Percentiles rank a stretch among this genome's conserved stretches.
These are phyloP conservation scores for Annulohypoxylon stygium DNA, from an alignment of 495 filamentous ascomycete genomes.

Conservation along the genomic window DNA sequence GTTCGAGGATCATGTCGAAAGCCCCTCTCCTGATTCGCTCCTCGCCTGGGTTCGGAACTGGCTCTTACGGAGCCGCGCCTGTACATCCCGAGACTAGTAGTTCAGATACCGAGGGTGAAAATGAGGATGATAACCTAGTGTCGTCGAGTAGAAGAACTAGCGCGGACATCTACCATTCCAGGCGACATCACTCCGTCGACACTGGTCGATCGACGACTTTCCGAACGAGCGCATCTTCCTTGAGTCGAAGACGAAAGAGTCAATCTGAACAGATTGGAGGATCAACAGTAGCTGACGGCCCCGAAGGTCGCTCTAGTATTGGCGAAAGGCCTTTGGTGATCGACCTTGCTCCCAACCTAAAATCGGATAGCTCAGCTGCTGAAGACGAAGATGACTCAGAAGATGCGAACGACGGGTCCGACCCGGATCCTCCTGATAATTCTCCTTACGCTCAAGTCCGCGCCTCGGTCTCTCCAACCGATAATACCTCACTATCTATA, in stretches of 20 bases:
- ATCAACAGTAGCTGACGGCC: conserved; percentile 56
- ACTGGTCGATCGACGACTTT: conserved; percentile 31
- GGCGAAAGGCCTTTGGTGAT: conserved; percentile 57
- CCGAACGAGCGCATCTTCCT: conserved; percentile 42
- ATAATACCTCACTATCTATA: conserved; percentile 79
- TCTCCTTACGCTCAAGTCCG: conserved; percentile 80
- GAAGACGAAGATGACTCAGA: conserved; percentile 48
- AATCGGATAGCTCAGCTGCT: conserved; percentile 36
- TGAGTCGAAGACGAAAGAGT: conserved; percentile 46
- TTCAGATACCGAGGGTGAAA: conserved; percentile 31
- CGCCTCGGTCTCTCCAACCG: conserved; percentile 79
- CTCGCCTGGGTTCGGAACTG: conserved; percentile 64
- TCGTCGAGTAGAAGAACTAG: conserved; percentile 25
- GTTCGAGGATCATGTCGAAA: conserved; percentile 64
- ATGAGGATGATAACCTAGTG: conserved; percentile 13
- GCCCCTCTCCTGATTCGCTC: conserved; percentile 69
- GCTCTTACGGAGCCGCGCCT: conserved; percentile 44
- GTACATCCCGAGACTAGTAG: conserved; percentile 37
- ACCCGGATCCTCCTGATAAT: conserved; percentile 70
- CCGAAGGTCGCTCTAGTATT: conserved; percentile 61
- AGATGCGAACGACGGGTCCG: conserved; percentile 53
- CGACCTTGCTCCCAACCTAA: conserved; percentile 50
- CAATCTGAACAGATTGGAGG: conserved; percentile 59
- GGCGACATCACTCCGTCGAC: conserved; percentile 37
- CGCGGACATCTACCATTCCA: conserved; percentile 29